Percentiles rank a stretch among this genome's conserved stretches.
These are phyloP conservation scores for Trifolium subterraneum DNA, from an alignment of 306 rosid genomes.

Conservation along the genomic window DNA sequence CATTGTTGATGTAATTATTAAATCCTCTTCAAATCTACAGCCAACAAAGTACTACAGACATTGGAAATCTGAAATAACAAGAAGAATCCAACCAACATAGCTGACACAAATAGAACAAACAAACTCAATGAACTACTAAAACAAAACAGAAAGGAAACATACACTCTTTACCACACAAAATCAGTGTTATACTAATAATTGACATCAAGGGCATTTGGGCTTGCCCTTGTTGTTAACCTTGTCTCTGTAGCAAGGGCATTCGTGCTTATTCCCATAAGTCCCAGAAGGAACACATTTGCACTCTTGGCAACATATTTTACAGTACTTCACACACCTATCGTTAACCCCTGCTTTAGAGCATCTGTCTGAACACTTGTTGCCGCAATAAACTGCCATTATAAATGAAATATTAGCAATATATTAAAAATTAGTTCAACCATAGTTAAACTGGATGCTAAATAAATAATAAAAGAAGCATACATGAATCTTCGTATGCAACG, in stretches of 20 bases:
- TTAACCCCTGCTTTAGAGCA: slow-evolving; percentile 61
- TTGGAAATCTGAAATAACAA: background rate
- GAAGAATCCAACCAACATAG: slow-evolving; percentile 8
- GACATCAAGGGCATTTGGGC: slow-evolving; percentile 74
- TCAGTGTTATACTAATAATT: background rate
- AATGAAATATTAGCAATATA: too few species aligned
- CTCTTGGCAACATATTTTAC: slow-evolving; percentile 64
- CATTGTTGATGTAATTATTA: slow-evolving; percentile 9
- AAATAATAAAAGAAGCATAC: slow-evolving; percentile 39
- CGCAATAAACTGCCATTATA: slow-evolving; percentile 47
- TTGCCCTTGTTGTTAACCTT: slow-evolving; percentile 60
- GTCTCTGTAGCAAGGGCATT: slow-evolving; percentile 84
- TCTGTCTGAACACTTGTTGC: slow-evolving; percentile 56
- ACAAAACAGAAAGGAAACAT: background rate
- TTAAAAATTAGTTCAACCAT: too few species aligned
- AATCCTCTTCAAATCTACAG: slow-evolving; percentile 25
- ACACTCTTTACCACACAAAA: background rate
- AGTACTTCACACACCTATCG: slow-evolving; percentile 75
- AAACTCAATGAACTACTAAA: background rate
- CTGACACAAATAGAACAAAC: background rate
- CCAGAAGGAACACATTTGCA: slow-evolving; percentile 91
- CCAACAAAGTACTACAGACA: background rate
- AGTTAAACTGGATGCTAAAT: too few species aligned
- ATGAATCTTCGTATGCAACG: slow-evolving; percentile 41
- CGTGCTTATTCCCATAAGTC: slow-evolving; percentile 79